Conservation (phyloP, 352 stramenopile species). For the Globisporangium parvum region DNA sequence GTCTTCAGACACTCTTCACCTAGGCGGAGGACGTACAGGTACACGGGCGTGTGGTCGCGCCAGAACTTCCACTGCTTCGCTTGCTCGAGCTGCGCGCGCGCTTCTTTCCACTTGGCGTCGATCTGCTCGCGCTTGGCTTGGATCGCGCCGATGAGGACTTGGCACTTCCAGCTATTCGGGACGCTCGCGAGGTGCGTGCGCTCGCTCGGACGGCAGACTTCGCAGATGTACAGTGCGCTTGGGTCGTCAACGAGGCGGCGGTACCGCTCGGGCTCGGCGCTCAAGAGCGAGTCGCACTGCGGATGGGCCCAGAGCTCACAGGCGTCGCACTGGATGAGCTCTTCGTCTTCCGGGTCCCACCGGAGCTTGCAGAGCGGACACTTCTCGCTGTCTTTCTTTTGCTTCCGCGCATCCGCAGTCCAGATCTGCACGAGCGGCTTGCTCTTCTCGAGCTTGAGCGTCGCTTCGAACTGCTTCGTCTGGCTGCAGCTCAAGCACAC, state of each 20-base stretch:
- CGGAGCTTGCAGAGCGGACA: constrained; percentile 72
- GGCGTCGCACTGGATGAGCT: constrained; percentile 84
- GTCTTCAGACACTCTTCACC: constrained; percentile 81
- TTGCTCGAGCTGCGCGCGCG: constrained; percentile 41
- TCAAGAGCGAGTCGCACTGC: constrained; percentile 62
- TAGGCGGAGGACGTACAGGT: constrained; percentile 74
- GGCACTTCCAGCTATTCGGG: constrained; percentile 46
- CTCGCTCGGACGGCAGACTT: constrained; percentile 52
- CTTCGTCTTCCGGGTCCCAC: constrained; percentile 67
- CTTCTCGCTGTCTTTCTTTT: constrained; percentile 60
- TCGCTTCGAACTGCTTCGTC: constrained; percentile 42
- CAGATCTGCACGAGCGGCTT: constrained; percentile 57
- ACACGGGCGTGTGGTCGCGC: constrained; percentile 71
- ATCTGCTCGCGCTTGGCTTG: constrained; percentile 58
- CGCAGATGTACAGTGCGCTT: constrained; percentile 71
- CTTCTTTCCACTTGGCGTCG: constrained; percentile 65
- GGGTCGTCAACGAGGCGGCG: constrained; percentile 56
- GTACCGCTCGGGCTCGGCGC: constrained; percentile 52
- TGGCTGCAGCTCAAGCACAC: constrained; percentile 60
- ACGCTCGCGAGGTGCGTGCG: constrained; percentile 38
- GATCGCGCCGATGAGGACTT: constrained; percentile 67
- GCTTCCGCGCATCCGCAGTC: constrained; percentile 36
- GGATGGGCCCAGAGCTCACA: constrained; percentile 84
- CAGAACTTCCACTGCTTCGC: constrained; percentile 64
- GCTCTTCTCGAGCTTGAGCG: constrained; percentile 38